A percentile compares a stretch with the other conserved stretches of the same genome.
These are phyloP conservation scores for Pseudonitzschia delicatissima DNA, from an alignment of 108 stramenopile species.

Conservation along the genomic window DNA sequence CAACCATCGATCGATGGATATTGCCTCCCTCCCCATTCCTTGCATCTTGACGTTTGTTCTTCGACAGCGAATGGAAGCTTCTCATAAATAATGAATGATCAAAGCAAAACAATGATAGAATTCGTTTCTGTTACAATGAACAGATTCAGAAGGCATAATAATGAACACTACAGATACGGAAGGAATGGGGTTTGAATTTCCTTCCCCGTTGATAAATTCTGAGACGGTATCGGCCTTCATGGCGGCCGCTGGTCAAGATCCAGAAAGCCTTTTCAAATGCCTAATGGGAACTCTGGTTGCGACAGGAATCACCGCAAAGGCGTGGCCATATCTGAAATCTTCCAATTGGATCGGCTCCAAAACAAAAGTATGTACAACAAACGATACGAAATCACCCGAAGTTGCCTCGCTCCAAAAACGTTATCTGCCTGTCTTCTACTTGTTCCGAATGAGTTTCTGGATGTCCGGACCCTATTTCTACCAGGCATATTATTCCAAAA, in stretches of 20 bases:
- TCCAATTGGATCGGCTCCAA: neutral
- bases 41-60: no score
- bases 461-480: slow-evolving; percentile 98
- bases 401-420: slow-evolving; percentile 58
- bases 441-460: slow-evolving; percentile 94
- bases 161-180: no score
- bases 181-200: no score
- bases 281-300: neutral
- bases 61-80: no score
- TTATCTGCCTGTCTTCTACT: slow-evolving; percentile 93
- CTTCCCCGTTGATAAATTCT: no score
- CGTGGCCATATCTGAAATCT: neutral
- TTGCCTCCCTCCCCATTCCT: no score
- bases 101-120: no score
- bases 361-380: neutral
- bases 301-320: neutral
- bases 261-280: neutral
- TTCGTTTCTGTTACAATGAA: no score
- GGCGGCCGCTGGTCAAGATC: neutral
- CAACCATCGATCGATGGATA: no score
- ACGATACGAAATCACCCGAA: slow-evolving; percentile 24
- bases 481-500: slow-evolving; percentile 90
- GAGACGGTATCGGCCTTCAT: neutral
- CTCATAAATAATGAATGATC: no score
- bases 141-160: no score